phyloP scores from a whole-genome alignment of 208 protist species.

The Acanthamoeba sp. region DNA sequence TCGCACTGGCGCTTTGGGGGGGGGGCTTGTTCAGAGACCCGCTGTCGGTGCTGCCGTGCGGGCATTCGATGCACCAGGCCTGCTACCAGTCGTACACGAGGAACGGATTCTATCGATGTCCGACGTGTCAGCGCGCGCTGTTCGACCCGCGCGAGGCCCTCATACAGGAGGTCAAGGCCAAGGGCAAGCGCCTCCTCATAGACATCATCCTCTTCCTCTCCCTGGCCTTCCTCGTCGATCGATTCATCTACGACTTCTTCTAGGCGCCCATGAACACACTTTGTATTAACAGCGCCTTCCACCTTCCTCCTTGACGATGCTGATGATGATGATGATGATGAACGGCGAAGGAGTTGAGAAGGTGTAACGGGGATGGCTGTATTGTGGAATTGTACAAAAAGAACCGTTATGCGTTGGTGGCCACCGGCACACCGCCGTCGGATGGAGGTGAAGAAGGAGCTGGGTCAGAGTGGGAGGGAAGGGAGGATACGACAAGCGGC shows the following conservation, averaged over 20 bases:
- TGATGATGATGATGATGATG: background rate
- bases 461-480: too few relatives aligned
- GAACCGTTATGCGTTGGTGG: background rate
- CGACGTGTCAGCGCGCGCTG: slow-evolving; percentile 30
- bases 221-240: slow-evolving; percentile 30
- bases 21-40: background rate
- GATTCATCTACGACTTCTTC: background rate
- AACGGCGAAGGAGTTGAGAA: background rate
- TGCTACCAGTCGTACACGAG: slow-evolving; percentile 40
- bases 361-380: background rate
- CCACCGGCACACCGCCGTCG: background rate
- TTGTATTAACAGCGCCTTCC: background rate
- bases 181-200: background rate
- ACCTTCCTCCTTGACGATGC: background rate
- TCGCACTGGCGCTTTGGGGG: background rate
- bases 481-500: background rate
- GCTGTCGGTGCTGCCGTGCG: slow-evolving; percentile 49
- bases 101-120: slow-evolving; percentile 52
- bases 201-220: background rate
- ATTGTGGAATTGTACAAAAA: slow-evolving; percentile 32
- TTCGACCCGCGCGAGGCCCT: slow-evolving; percentile 44
- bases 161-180: slow-evolving; percentile 12
- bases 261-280: background rate
- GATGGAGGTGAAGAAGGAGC: background rate
- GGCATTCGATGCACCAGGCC: slow-evolving; percentile 53